Base-by-base conservation (phyloP, 2,329 filamentous ascomycete genomes). In the Aspergillus unguis region DNA sequence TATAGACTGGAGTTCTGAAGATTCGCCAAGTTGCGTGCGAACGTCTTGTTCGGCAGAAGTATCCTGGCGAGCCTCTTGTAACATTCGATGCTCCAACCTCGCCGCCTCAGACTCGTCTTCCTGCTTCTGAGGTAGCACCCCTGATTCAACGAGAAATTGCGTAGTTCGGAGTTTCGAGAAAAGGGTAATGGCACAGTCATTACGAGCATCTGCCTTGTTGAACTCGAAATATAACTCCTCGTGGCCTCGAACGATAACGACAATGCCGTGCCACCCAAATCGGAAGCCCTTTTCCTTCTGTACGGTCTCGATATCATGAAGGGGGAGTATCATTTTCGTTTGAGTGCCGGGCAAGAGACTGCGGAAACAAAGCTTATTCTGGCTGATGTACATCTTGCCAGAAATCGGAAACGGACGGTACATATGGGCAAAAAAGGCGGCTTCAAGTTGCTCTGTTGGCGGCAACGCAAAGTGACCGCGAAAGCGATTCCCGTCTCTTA, bases 141-240 rank as follows among this genome's bases (percentile, higher is more conserved):
- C 83, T 0, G 88, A 86, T 57, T 91, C 88, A 53, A 84, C 79
- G 40, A 94, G 76, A 52, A 84, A 88, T 35, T 84, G 84, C 4
- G 83, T 80, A 4, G 84, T 84, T 61, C 95, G 90, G 1, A 97
- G 75, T 48, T 83, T 84, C 53, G 87, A 86, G 36, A 95, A 78
- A 17, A 96, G 71, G 4, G 88, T 95, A 29, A 95, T 83, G 2
- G 87, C 84, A 65, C 92, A 96, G 69, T 97, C 92, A 64, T 99
- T 92, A 50, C 94, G 85, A 52, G 86, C 80, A 32, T 91, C 91
- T 1, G 82, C 77, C 44, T 85, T 82, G 48, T 83, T 82, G 65
- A 97, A 97, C 68, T 99, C 92, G 64, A 99, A 97, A 71, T 97
- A 97, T 1, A 99, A 75, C 71, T 97, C 94, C 68, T 97, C 94